Conservation (phyloP, 768 basidiomycete species). For the Mrakia gelida region DNA sequence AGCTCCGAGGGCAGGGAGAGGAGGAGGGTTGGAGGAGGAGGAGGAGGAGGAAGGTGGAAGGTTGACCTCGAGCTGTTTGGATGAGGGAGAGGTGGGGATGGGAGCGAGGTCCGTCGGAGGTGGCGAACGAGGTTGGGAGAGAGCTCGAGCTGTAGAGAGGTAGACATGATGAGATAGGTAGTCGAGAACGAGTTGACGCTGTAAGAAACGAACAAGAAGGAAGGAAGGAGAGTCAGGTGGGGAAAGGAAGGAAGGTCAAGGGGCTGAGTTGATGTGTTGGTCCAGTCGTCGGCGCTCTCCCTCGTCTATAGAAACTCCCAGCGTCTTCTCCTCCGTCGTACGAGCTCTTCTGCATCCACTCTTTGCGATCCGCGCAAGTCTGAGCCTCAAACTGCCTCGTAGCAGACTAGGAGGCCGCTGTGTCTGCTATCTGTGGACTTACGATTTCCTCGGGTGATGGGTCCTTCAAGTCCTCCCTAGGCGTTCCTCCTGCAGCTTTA, state of each 20-base stretch:
- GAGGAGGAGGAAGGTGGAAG: background rate
- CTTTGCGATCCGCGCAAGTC: background rate
- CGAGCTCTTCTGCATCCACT: background rate
- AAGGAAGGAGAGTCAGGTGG: background rate
- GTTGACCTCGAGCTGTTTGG: background rate
- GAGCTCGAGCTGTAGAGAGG: constrained; percentile 64
- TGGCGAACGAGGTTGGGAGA: constrained; percentile 45
- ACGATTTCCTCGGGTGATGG: constrained; percentile 21
- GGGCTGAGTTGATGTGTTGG: background rate
- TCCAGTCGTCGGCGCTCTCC: background rate
- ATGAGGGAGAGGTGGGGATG: background rate
- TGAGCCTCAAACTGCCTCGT: too few species aligned
- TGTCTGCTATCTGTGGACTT: background rate
- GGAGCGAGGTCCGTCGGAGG: background rate
- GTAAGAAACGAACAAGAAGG: background rate
- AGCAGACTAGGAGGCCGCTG: background rate
- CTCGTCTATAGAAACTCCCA: too few species aligned
- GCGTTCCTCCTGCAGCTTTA: background rate
- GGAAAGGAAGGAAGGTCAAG: background rate
- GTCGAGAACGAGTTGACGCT: constrained; percentile 57
- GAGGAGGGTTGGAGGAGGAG: background rate
- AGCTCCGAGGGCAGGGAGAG: background rate
- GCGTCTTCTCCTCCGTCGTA: too few species aligned
- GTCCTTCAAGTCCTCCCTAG: background rate
- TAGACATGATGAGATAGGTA: constrained; percentile 73